These are phyloP conservation scores for Ganoderma meredithae DNA, from an alignment of 1,284 basidiomycete species.

Conservation along the genomic window DNA sequence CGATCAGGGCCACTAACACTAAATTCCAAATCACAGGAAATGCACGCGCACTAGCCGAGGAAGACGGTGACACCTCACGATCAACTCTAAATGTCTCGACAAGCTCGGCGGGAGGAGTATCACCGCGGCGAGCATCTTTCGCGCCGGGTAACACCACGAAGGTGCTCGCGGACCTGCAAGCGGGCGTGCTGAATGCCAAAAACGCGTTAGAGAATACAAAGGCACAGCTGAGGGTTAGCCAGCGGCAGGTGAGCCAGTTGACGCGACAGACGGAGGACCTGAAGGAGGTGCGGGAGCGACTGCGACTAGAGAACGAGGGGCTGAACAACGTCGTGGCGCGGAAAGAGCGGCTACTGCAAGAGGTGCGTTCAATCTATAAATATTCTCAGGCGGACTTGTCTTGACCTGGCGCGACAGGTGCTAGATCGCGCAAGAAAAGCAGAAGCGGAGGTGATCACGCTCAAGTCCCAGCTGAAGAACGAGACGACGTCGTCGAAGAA, in stretches of 20 bases:
- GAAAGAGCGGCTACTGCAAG: constrained; percentile 85
- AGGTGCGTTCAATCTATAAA: constrained; percentile 53
- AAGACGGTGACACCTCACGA: constrained; percentile 47
- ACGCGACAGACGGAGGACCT: constrained; percentile 87
- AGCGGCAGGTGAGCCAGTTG: constrained; percentile 78
- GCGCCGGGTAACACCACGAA: constrained; percentile 83
- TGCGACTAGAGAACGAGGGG: constrained; percentile 85
- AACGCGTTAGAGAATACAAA: constrained; percentile 87
- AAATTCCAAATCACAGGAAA: constrained; percentile 58
- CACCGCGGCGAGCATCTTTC: constrained; percentile 60
- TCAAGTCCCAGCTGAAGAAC: constrained; percentile 75
- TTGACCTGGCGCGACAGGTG: constrained; percentile 52
- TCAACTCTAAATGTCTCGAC: constrained; percentile 33
- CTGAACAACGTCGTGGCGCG: constrained; percentile 85
- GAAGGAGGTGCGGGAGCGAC: constrained; percentile 82
- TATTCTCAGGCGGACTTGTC: not conserved
- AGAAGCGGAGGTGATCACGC: constrained; percentile 70
- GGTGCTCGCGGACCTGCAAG: constrained; percentile 83
- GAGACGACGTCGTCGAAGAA: constrained; percentile 78
- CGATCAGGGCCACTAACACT: constrained; percentile 6
- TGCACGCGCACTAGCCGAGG: constrained; percentile 80
- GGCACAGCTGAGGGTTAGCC: constrained; percentile 76
- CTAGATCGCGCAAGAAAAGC: constrained; percentile 84
- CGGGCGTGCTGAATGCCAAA: constrained; percentile 80
- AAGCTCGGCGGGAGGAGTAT: constrained; percentile 37